Base-by-base conservation (phyloP, 441 rosid genomes). In the Capsella rubella region DNA sequence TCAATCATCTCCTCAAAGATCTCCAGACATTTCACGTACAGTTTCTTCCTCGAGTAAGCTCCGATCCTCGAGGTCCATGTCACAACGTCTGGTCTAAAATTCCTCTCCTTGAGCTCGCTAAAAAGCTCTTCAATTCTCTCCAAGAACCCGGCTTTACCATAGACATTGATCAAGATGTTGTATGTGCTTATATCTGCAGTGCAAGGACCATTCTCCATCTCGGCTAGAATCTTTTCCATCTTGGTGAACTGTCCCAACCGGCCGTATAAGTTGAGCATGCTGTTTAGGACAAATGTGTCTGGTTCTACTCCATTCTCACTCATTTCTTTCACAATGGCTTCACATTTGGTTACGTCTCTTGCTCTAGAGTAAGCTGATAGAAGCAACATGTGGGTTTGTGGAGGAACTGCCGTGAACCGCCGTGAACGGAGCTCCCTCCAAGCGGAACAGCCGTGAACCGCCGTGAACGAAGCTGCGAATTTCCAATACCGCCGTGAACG, bases 321-420 rank as follows among this genome's bases (percentile, higher is more conserved):
- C 95, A 90, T 87, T 64, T 87, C 87, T 61, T 80, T 82, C 66
- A 94, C 83, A 7, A 90, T 81, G 47, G 85, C 87, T 83, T 94
- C 96, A 12, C 97, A 91, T 79, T 81, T 91, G 12, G 85, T 81
- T 18, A 84, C 77, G 66, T 89, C 82, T 43, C 95, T 85, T 4
- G 88, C 80, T 82, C 80, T 90, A 4, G 93, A 83, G 86, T 91
- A 89, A 6, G 97, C 97, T 15, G 87, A 87, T 57, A 91, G 75
- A 70, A 94, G 91, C 39, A 94, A 79, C 98, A 91, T 91, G 86
- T 91, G 97, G 14, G 97, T n/a, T n/a, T n/a, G n/a, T n/a, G n/a
- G n/a, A n/a, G n/a, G n/a, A n/a, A n/a, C n/a, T n/a, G n/a, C n/a
- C n/a, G n/a, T n/a, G n/a, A n/a, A n/a, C n/a, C n/a, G n/a, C n/a